Evolutionary conservation across 2,329 filamentous ascomycete species (phyloP), one percentile per base, ranked within the genome.

Genomic region (Amesomyces nigricolor): DNA sequence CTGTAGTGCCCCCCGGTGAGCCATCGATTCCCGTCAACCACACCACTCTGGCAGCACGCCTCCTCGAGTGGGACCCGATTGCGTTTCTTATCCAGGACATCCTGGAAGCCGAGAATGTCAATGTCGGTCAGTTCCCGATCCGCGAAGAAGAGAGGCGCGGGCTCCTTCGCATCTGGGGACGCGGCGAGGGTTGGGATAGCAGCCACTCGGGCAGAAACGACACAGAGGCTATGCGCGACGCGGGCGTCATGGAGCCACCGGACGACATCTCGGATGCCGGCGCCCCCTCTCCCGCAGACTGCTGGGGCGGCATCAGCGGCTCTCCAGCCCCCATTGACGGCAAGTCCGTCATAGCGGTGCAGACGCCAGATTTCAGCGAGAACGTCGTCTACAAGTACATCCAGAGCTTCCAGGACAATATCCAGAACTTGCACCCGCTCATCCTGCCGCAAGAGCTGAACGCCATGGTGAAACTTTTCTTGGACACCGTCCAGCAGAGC

Each of bases 11-110:
- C 11, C 78, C 79, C 1, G 83, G 82, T 46, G 79, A 84, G 61
- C 80, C 88, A 13, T 82, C 87, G 1, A 88, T 95, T 54, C 88
- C 90, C 0, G 81, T 85, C 29, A 89, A 95, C 62, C 92, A 97
- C 66, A 95, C 89, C 0, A 96, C 91, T 0, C 83, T 90, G n/a
- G 91, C 91, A 1, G 89, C 94, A 49, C 82, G 91, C 59, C 75
- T 97, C 16, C 74, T 97, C 29, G 77, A 80, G 46, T 91, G 87
- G 84, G 80, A 80, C 0, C 79, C 84, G 0, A 89, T 94, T 53
- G 72, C 77, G 66, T 72, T 78, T 59, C 67, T 96, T 66, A 83
- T 89, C 35, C 75, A 66, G 58, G 71, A 70, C 47, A 74, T 75
- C 26, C 68, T 83, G 53, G 70, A 75, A 19, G 67, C 67, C 2